Evolutionary conservation across 768 basidiomycete species (phyloP), one percentile per base, ranked within the genome.

Genomic region (Pisolithus microcarpus): DNA sequence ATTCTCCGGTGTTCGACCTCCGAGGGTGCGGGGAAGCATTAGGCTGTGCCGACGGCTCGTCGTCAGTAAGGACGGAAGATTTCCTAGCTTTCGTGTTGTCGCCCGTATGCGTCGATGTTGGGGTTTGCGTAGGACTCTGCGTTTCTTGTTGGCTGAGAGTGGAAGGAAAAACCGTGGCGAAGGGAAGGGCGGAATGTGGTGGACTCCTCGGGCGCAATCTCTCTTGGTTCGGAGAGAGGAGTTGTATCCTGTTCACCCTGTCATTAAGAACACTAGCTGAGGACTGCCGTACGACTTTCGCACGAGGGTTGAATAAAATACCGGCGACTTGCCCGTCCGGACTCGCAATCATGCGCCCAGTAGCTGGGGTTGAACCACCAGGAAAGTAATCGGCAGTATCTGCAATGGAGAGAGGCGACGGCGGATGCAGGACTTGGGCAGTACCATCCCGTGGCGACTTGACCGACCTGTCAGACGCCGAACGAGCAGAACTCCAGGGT

Each of bases 301-400:
- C 70, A 28, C 78, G 75, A 2, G 94, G 95, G 55, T 93, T 87
- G 69, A 98, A 99, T 72, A 93, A 90, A 51, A 99, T 94, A 10
- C 93, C 95, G n/a, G 90, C 79, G 2, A 91, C 89, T 58, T 91
- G 84, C 0, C 95, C 95, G 65, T 95, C 92, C 2, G 92, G 91
- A 61, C 85, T 90, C 58, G 94, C 89, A 36, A 98, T 87, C 46
- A 97, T 78, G 7, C 95, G 76, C 0, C 94, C 94, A 10, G 90
- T 88, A 5, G 87, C 85, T 4, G 87, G 84, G 0, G 88, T 84
- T n/a, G 82, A 81, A 5, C 84, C 77, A 4, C 80, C 78, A n/a
- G 71, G 61, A 54, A 80, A 78, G 59, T 78, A 79, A 54, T 93
- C 91, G 26, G 82, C 79, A 42, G 78, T 79, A 34, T 89, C 87